Percentiles rank a stretch among this genome's conserved stretches.
Evolutionary conservation across 306 rosid genomes (phyloP).

Genomic region (Cucumis cinereus): DNA sequence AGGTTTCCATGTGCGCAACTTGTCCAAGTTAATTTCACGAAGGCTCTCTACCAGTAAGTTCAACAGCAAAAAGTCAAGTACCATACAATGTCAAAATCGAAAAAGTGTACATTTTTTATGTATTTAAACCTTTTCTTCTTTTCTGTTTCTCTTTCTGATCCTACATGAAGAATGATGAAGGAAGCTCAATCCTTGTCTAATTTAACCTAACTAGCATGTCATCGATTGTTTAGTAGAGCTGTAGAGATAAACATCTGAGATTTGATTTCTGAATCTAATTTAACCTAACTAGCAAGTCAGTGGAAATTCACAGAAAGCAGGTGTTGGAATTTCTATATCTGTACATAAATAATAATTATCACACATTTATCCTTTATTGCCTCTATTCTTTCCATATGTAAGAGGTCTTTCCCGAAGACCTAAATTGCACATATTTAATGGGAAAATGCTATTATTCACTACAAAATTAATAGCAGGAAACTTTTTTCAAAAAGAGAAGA

Average conservation of each 20-base stretch:
- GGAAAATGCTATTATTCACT: too few species aligned
- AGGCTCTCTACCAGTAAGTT: constrained; percentile 44
- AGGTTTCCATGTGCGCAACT: constrained; percentile 77
- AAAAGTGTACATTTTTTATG: background rate
- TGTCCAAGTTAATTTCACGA: constrained; percentile 85
- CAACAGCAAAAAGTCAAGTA: background rate
- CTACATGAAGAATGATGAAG: constrained; percentile 49
- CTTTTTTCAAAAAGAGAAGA: background rate
- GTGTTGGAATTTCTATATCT: too few species aligned
- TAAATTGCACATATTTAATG: too few species aligned
- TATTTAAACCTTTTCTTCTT: background rate
- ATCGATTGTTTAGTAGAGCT: background rate
- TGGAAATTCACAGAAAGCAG: background rate
- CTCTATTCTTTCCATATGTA: too few species aligned
- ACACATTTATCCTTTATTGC: too few species aligned
- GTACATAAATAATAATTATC: too few species aligned
- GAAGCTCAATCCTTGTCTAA: constrained; percentile 21
- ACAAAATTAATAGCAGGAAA: background rate
- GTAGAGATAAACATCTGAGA: background rate
- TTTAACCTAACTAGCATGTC: too few species aligned
- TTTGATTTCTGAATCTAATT: background rate
- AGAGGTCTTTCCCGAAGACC: too few species aligned
- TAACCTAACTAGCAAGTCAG: background rate
- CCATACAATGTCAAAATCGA: background rate
- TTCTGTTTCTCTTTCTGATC: background rate